Base-by-base conservation (phyloP, 371 early-diverging fungal species). In the Umbelopsis sp. region DNA sequence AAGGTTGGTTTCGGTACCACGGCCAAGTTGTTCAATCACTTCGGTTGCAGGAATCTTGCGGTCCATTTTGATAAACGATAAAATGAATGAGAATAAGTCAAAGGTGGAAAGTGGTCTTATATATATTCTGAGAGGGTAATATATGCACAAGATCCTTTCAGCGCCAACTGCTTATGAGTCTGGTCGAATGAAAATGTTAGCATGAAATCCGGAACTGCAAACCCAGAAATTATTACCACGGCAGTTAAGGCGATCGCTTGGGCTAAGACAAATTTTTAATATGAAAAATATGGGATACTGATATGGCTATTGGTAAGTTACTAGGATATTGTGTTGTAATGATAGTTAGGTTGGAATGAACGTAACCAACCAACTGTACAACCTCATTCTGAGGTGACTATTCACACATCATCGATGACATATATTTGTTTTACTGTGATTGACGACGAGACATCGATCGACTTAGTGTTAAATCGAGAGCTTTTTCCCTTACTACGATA, bases 401-500 rank as follows among this genome's bases (percentile, higher is more conserved):
- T 41, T 2, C 12, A 41, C 41, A 41, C 41, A 41, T 12, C 41
- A 41, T 29, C 29, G 29, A 29, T 41, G 41, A n/a, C n/a, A 10
- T 1, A 16, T 48, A 16, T 20, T 45, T 14, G 45, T 45, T 25
- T 53, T 35, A 57, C 57, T 57, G 57, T 4, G 57, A 57, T 35
- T 35, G 57, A 12, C 57, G 57, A 35, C 57, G 57, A 35, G 57
- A 57, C 57, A 57, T 57, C 8, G 35, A 35, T 35, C 57, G 29
- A 35, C 37, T 70, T 14, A 68, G 29, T 29, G 70, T 68, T 2
- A 72, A 14, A 18, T 77, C 75, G 63, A 70, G 50, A 1, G 70
- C 74, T 50, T 66, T 50, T 5, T 78, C 79, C 63, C 65, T 50
- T 37, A 76, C 74, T 2, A 78, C 71, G 35, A 76, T 71, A 1